These are phyloP conservation scores for Verticillium zaregamsianum DNA, from an alignment of 2,329 filamentous ascomycete species.

Conservation along the genomic window DNA sequence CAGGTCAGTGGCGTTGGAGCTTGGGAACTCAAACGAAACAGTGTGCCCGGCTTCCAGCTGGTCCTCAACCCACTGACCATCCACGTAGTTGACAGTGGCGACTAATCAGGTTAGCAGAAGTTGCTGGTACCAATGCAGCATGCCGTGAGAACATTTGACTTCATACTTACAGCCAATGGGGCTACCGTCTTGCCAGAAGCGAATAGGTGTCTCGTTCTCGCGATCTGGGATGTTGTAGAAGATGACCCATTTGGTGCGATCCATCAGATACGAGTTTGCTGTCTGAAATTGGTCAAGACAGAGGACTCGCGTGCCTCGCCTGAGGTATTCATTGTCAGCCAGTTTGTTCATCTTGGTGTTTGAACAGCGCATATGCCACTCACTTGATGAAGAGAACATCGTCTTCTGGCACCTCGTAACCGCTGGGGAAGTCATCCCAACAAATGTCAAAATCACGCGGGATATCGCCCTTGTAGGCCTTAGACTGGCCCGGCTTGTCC, in stretches of 20 bases:
- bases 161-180: too few relatives aligned
- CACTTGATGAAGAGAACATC: conserved; percentile 3
- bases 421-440: not conserved
- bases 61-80: conserved; percentile 4
- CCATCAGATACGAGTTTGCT: too few relatives aligned
- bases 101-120: not conserved
- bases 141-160: too few relatives aligned
- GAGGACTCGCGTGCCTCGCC: too few relatives aligned
- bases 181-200: too few relatives aligned
- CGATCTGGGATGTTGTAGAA: conserved; percentile 3
- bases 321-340: conserved; percentile 6
- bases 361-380: too few relatives aligned
- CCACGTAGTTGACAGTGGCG: conserved; percentile 1
- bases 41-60: conserved; percentile 1
- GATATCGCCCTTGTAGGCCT: not conserved
- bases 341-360: too few relatives aligned
- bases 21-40: not conserved
- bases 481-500: not conserved
- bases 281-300: too few relatives aligned
- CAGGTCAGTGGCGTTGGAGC: not conserved
- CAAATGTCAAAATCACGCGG: not conserved
- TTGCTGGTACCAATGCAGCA: too few relatives aligned
- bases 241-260: conserved; percentile 8
- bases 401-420: not conserved
- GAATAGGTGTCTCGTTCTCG: conserved; percentile 3